Evolutionary conservation across 148 eudicot genomes (phyloP).

Genomic region (Limonium bicolor): DNA sequence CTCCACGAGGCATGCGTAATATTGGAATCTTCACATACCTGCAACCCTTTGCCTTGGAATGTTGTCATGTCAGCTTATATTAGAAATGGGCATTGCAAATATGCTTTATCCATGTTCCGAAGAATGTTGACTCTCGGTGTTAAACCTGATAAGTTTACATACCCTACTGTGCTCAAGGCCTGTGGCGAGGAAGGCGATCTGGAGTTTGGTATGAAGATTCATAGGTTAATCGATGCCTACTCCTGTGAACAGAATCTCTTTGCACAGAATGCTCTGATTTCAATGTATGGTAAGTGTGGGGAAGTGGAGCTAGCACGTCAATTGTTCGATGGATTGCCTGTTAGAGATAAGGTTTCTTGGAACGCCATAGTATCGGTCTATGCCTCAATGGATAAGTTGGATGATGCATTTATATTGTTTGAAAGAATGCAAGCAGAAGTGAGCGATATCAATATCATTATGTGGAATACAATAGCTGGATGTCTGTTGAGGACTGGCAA

Average conservation of each 20-base stretch:
- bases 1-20: constrained; percentile 40
- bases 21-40: constrained; percentile 26
- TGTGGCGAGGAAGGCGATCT: constrained; percentile 52
- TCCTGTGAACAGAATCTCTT: constrained; percentile 20
- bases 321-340: constrained; percentile 35
- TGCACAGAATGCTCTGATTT: constrained; percentile 62
- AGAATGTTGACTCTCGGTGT: constrained; percentile 44
- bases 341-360: constrained; percentile 69
- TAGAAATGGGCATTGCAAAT: constrained; percentile 26
- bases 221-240: constrained; percentile 26
- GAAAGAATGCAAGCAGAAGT: constrained; percentile 31
- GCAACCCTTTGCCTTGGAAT: constrained; percentile 63
- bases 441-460: constrained; percentile 34
- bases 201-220: constrained; percentile 41
- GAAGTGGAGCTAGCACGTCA: constrained; percentile 44
- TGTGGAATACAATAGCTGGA: constrained; percentile 73
- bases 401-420: constrained; percentile 41
- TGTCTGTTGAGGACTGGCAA: constrained; percentile 56
- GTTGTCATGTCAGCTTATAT: constrained; percentile 53
- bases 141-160: constrained; percentile 57
- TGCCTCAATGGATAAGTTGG: constrained; percentile 55
- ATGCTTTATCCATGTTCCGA: constrained; percentile 38
- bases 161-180: constrained; percentile 68
- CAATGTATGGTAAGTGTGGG: constrained; percentile 78
- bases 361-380: constrained; percentile 54